These are phyloP conservation scores for Fusarium albosuccineum DNA, from an alignment of 2,329 filamentous ascomycete genomes.

Conservation along the genomic window DNA sequence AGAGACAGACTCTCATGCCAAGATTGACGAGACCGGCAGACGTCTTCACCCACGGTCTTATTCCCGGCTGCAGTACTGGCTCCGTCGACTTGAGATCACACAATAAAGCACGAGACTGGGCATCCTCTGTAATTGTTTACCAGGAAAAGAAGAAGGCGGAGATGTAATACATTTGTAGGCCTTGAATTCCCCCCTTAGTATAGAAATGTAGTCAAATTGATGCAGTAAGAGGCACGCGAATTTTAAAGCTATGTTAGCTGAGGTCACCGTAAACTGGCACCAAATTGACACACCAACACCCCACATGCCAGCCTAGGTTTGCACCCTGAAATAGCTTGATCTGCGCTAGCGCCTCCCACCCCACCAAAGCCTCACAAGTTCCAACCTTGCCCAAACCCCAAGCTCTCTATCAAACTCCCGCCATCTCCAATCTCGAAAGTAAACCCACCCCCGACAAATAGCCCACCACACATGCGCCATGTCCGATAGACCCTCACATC, in stretches of 20 bases:
- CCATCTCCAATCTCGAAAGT: slow-evolving; percentile 14
- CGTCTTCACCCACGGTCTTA: slow-evolving; percentile 1
- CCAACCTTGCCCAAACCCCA: slow-evolving; percentile 31
- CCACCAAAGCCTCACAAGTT: slow-evolving; percentile 41
- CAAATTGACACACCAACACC: slow-evolving; percentile 7
- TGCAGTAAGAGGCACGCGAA: too few relatives aligned
- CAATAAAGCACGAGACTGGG: slow-evolving; percentile 10
- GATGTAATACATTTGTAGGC: too few relatives aligned
- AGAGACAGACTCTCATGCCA: slow-evolving; percentile 5
- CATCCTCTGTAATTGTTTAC: not conserved
- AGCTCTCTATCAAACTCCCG: slow-evolving; percentile 25
- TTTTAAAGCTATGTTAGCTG: too few relatives aligned
- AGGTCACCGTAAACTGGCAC: not conserved
- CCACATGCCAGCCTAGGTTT: not conserved
- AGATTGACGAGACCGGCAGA: slow-evolving; percentile 7
- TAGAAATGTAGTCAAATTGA: too few relatives aligned
- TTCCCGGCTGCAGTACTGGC: slow-evolving; percentile 8
- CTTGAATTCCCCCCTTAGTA: too few relatives aligned
- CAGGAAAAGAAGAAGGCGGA: slow-evolving; percentile 23
- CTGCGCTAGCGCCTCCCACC: slow-evolving; percentile 27
- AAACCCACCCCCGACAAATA: slow-evolving; percentile 22
- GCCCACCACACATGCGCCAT: slow-evolving; percentile 53
- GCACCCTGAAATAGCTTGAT: not conserved
- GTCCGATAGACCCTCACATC: slow-evolving; percentile 64
- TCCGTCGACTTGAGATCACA: not conserved